Evolutionary conservation across 2,329 filamentous ascomycete genomes (phyloP), one percentile per base, ranked within the genome.

Genomic region (Chalaropsis ovoidea): DNA sequence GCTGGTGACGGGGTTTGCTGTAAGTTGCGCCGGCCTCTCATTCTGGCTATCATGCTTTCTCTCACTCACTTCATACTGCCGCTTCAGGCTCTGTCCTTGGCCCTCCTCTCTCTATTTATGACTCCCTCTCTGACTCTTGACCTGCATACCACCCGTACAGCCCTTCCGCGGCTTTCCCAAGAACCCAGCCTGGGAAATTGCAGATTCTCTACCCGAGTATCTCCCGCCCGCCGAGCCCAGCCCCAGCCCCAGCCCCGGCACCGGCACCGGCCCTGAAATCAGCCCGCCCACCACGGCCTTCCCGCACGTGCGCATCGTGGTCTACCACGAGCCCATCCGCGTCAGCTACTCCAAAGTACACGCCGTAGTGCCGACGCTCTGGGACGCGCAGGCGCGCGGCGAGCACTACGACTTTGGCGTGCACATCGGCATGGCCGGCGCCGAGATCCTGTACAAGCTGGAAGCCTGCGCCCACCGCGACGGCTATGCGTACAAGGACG

Each of bases 101-200:
- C 10, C 31, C 31, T 24, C 19, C 1, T 49, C 22, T n/a, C 47
- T 49, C 47, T 49, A 11, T 19, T 22, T 49, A 4, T 45, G 43
- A 5, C n/a, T 45, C 13, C 58, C 13, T 39, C 13, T 49, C 47
- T 52, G 3, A 3, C 31, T 31, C 31, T 52, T 43, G 22, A 41
- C 42, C 15, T 19, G 5, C 1, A 49, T 67, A 72, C 67, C 43
- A 31, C 42, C 24, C 49, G 45, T 15, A 64, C 68, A 93, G 89
- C 87, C 90, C 1, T 95, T 95, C 75, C 85, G 86, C 70, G 79
- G 76, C n/a, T 86, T 86, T 72, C 83, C 85, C 35, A 77, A 86
- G 67, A 95, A 95, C 72, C 89, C 90, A 8, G 90, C 90, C 2
- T 92, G 84, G 81, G 82, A 92, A 72, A 92, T 95, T 72, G 85